Evolutionary conservation across 169 alveolate species (phyloP), one percentile per base, ranked within the genome.

Genomic region (Cyclospora cayetanensis): DNA sequence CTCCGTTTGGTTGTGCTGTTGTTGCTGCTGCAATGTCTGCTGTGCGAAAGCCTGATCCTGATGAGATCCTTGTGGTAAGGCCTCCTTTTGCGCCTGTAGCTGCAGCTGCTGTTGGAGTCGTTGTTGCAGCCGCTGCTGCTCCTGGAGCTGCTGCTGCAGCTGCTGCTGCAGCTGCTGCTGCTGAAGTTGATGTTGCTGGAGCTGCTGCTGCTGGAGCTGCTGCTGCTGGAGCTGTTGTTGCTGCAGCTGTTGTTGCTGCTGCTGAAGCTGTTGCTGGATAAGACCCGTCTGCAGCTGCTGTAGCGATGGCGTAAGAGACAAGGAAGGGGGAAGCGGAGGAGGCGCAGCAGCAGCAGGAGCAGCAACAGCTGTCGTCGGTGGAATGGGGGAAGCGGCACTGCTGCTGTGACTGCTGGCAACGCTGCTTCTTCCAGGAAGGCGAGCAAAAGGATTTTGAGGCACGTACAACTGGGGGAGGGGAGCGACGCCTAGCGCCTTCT

Each of bases 381-480:
- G n/a, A n/a, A n/a, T n/a, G n/a, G n/a, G n/a, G n/a, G 60, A 22
- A 46, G 60, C 60, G 60, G 11, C 60, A 22, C 11, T 15, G 60
- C 60, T 46, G 60, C 1, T 46, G 1, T 22, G 25, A 1, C 60
- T 46, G 60, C 60, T 46, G 60, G 25, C 60, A 22, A 0, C 60
- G 11, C 60, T 46, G 60, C 25, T 46, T 12, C 60, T 46, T 12
- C 60, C 60, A 15, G 60, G 60, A 12, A 46, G 20, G 60, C 60
- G 60, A 46, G 60, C 60, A 46, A 46, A 46, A 22, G 60, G 60
- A 22, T 46, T 46, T 22, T 12, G 60, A 22, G 60, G 60, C 20
- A 46, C 60, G 60, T 46, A 46, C 20, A 46, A 12, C 60, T 46
- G 60, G 34, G 77, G 77, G 77, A 66, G 77, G 77, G 77, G 77